Evolutionary conservation across 345 rosid species (phyloP).

Genomic region (Orychophragmus violaceus): DNA sequence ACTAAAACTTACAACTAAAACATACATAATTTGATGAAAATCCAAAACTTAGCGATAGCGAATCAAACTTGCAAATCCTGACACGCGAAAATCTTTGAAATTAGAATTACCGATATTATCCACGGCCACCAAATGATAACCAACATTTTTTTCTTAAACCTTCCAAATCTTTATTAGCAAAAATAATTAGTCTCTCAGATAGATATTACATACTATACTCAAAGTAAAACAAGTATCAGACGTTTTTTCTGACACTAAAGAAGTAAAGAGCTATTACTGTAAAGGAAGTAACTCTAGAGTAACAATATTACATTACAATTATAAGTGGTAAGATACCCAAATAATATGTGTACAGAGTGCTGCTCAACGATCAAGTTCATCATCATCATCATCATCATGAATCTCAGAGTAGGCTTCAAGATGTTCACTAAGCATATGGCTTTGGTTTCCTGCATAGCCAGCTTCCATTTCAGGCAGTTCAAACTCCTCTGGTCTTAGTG

Average conservation of each 20-base stretch:
- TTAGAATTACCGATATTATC: no score
- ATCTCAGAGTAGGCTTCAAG: constrained; percentile 36
- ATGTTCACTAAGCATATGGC: constrained; percentile 54
- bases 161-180: not conserved
- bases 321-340: constrained; percentile 8
- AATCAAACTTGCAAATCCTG: no score
- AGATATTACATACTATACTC: not conserved
- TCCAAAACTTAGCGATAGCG: no score
- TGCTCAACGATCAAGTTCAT: no score
- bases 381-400: constrained; percentile 28
- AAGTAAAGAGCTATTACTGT: not conserved
- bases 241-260: constrained; percentile 1
- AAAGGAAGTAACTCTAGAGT: no score
- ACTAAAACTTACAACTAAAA: no score
- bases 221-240: not conserved
- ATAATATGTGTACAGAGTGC: no score
- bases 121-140: no score
- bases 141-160: not conserved
- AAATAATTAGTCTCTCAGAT: not conserved
- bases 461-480: constrained; percentile 60
- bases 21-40: no score
- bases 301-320: constrained; percentile 2
- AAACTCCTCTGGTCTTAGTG: no score
- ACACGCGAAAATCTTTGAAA: no score
- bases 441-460: constrained; percentile 42